Evolutionary conservation across 2,329 filamentous ascomycete species (phyloP).

Genomic region (Cryphonectria radicalis): DNA sequence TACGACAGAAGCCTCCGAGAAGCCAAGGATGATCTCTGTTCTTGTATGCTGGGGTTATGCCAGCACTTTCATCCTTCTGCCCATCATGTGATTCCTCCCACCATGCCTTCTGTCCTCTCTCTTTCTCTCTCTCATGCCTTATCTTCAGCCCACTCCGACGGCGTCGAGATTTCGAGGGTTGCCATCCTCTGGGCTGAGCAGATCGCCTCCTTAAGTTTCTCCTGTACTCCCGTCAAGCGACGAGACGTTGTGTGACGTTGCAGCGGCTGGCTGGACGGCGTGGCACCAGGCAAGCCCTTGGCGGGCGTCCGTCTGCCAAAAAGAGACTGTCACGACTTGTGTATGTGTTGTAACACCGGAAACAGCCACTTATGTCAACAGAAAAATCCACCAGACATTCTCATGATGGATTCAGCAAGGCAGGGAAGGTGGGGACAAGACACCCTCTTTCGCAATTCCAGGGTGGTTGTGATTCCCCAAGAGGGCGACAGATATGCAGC

Average conservation of each 20-base stretch:
- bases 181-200: neutral
- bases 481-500: neutral
- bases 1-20: neutral
- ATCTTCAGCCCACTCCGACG: neutral
- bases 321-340: neutral
- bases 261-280: neutral
- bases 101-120: too few relatives aligned
- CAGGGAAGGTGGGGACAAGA: neutral
- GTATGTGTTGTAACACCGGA: neutral
- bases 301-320: neutral
- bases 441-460: neutral
- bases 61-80: neutral
- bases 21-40: neutral
- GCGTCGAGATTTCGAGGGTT: neutral
- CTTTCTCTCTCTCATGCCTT: neutral
- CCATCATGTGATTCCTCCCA: neutral
- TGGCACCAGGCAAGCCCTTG: neutral
- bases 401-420: neutral
- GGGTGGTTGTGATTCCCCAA: neutral
- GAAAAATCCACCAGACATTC: neutral
- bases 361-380: neutral
- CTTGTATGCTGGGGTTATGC: neutral
- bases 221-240: neutral
- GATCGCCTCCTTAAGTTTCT: neutral
- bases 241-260: neutral